These are phyloP conservation scores for Aspergillus cavernicola DNA, from an alignment of 495 filamentous ascomycete genomes.

Conservation along the genomic window DNA sequence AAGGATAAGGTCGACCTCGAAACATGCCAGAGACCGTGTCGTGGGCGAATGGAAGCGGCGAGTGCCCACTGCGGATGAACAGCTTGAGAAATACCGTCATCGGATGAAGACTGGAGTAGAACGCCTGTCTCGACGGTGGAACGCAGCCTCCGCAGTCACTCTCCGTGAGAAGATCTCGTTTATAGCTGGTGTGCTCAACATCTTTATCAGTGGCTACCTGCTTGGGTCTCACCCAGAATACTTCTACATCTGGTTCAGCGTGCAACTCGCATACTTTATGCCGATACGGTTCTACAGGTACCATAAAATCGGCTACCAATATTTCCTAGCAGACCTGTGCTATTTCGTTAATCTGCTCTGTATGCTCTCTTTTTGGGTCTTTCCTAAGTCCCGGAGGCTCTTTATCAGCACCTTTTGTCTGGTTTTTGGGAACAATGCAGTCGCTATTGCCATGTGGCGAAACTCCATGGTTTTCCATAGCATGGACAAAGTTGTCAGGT, in stretches of 20 bases:
- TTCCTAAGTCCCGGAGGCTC: conserved; percentile 83
- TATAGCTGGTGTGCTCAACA: conserved; percentile 92
- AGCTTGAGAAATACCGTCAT: conserved; percentile 83
- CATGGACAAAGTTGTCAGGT: conserved; percentile 91
- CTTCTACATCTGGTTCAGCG: conserved; percentile 91
- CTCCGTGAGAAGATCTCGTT: conserved; percentile 92
- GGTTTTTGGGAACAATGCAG: conserved; percentile 91
- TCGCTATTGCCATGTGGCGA: conserved; percentile 98
- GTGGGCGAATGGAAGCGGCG: conserved; percentile 84
- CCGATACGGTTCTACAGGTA: conserved; percentile 91
- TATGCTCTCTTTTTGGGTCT: conserved; percentile 81
- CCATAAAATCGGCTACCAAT: conserved; percentile 86
- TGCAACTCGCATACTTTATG: conserved; percentile 88
- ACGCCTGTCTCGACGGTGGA: conserved; percentile 79
- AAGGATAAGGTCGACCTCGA: conserved; percentile 58
- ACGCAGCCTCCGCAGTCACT: conserved; percentile 80
- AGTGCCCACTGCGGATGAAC: conserved; percentile 81
- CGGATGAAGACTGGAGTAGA: conserved; percentile 88
- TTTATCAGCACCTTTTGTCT: conserved; percentile 93
- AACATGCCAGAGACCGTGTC: conserved; percentile 64
- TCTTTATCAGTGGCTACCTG: conserved; percentile 92
- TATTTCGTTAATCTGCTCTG: conserved; percentile 95
- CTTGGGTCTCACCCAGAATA: conserved; percentile 81
- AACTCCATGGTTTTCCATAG: conserved; percentile 98
- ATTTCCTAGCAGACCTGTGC: conserved; percentile 95